Conservation (phyloP, 2,329 filamentous ascomycete genomes). For the Diplodia intermedia region DNA sequence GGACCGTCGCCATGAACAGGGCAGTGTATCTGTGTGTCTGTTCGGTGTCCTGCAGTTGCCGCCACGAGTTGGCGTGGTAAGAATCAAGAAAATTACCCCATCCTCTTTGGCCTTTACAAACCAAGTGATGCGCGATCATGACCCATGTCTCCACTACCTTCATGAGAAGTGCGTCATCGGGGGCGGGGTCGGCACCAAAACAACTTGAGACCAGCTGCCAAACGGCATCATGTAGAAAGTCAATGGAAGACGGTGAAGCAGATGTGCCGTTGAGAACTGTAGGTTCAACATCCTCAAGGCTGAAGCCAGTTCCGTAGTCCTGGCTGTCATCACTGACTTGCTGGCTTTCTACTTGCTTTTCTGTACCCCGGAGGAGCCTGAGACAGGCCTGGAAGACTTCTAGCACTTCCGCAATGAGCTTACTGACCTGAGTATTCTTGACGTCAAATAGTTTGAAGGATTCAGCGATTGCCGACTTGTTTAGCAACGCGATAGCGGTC, state of each 20-base stretch:
- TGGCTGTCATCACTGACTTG: slow-evolving; percentile 65
- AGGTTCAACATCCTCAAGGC: slow-evolving; percentile 55
- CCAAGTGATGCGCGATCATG: slow-evolving; percentile 55
- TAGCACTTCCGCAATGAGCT: slow-evolving; percentile 58
- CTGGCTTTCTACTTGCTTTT: slow-evolving; percentile 42
- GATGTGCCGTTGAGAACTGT: slow-evolving; percentile 23
- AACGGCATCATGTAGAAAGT: slow-evolving; percentile 57
- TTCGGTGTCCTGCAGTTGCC: slow-evolving; percentile 54
- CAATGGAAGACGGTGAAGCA: slow-evolving; percentile 38
- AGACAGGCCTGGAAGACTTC: slow-evolving; percentile 51
- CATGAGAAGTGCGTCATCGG: slow-evolving; percentile 62
- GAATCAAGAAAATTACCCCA: slow-evolving; percentile 65
- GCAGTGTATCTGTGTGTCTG: slow-evolving; percentile 55
- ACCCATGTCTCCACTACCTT: slow-evolving; percentile 64
- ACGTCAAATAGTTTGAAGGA: slow-evolving; percentile 62
- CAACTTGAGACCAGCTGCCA: slow-evolving; percentile 65
- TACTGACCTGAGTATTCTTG: slow-evolving; percentile 52
- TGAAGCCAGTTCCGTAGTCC: slow-evolving; percentile 67
- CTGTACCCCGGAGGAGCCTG: slow-evolving; percentile 35
- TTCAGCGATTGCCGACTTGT: slow-evolving; percentile 52
- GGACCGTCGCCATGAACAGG: slow-evolving; percentile 53
- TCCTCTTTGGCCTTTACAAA: slow-evolving; percentile 53
- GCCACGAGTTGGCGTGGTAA: slow-evolving; percentile 61
- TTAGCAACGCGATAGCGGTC: slow-evolving; percentile 53
- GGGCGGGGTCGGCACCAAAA: slow-evolving; percentile 64